Evolutionary conservation across 1,284 basidiomycete genomes (phyloP), one percentile per base, ranked within the genome.

Genomic region (Hymenochaete sp.): DNA sequence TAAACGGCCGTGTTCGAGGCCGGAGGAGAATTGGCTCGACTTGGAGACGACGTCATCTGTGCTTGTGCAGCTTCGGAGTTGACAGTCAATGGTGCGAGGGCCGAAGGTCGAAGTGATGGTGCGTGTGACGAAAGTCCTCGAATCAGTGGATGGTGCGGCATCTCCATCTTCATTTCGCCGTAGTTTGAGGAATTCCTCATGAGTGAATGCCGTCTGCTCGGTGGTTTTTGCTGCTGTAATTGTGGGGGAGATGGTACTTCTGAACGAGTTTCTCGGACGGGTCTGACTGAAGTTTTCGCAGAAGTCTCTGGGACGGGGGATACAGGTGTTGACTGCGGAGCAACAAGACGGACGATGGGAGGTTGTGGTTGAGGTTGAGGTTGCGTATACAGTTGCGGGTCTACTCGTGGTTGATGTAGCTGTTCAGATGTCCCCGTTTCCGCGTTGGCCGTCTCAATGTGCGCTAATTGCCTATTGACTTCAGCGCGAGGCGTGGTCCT

Each of bases 71-170:
- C 63, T 50, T 77, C 73, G 4, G 73, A 66, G 7, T 73, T 73
- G 31, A 78, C 72, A 0, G 78, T 75, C 37, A 83, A 63, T 24
- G 81, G 79, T n/a, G 75, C 68, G 14, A 82, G 67, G 29, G 78
- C 73, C 1, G 70, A 60, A 26, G 76, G 71, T 57, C 74, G 77
- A 45, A 68, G 26, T 39, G 52, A 28, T 21, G 42, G 10, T 53
- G 56, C 60, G 52, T 71, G 68, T 8, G 71, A 75, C 0, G 82
- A 82, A 52, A 78, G 70, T 7, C 80, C 81, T 45, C 82, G 77
- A 52, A 86, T 83, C 42, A 86, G 69, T 5, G 82, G 83, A 57
- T 86, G 82, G 0, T 79, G 82, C 16, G 79, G 77, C 16, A 47
- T 44, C 10, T 50, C 49, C 10, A 33, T 25, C 28, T 45, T 48